Evolutionary conservation across 371 early-diverging fungal species (phyloP), one percentile per base, ranked within the genome.

Genomic region (Blastocladiella emersonii): DNA sequence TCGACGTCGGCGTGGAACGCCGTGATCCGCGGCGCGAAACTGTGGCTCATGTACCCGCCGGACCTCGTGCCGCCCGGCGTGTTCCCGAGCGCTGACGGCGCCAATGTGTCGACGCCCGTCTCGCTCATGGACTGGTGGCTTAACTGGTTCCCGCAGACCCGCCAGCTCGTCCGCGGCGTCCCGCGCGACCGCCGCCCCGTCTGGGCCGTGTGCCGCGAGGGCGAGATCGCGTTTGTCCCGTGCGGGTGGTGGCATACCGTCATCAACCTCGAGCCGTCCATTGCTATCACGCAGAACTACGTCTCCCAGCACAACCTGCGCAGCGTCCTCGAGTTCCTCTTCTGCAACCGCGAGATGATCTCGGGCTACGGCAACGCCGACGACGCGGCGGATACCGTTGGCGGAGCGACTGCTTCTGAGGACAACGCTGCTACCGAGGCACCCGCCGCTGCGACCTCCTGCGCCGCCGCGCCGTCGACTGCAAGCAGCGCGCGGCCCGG

Each of bases 181-280:
- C 63, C 66, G 12, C 56, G 30, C 57, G n/a, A 30, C 37, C 12
- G 30, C 48, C 66, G 66, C 34, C 80, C 82, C 2, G 53, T 81
- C 30, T 84, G 85, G 65, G 76, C 79, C 35, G 72, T 84, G 3
- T 83, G 84, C 67, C 65, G 75, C 21, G 76, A 76, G 12, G 85
- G 86, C 23, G 87, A 87, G 64, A 64, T 85, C 56, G 72, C 85
- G 65, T 85, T 79, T 71, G 83, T 87, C 2, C 87, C 87, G 4
- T 64, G 73, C 48, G 86, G 85, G 2, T 87, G 87, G 87, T 87
- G 85, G 85, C 87, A 87, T 70, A 70, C 73, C 32, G 85, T 87
- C 34, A 77, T 87, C 62, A 87, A 87, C 64, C 67, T 87, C 55
- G 83, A 81, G 36, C 76, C 74, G 37, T 73, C 77, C 39, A 81